Conservation (phyloP, 2,329 filamentous ascomycete species). For the Cercospora sesami region DNA sequence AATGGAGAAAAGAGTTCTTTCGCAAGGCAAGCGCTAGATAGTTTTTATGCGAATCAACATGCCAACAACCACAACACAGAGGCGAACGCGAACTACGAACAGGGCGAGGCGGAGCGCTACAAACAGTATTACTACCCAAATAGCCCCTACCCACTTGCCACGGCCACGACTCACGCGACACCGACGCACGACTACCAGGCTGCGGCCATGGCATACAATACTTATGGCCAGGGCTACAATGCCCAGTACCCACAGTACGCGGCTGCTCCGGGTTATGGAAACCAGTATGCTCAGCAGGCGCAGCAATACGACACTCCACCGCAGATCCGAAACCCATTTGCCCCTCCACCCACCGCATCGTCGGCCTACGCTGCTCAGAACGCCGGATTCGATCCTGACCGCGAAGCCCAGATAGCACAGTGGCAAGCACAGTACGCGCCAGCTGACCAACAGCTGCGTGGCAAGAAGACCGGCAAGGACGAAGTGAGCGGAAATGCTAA, state of each 20-base stretch:
- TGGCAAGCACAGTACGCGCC: constrained; percentile 67
- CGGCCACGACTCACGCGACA: not conserved
- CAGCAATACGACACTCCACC: constrained; percentile 52
- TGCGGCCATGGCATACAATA: constrained; percentile 23
- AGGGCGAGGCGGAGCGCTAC: not conserved
- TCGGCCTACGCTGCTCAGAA: constrained; percentile 36
- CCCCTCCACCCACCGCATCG: constrained; percentile 48
- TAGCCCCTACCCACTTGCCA: not conserved
- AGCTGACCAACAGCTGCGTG: constrained; percentile 24
- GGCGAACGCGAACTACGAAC: not conserved
- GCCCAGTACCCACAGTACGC: constrained; percentile 24
- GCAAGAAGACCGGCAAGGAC: constrained; percentile 23
- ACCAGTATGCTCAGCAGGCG: constrained; percentile 33
- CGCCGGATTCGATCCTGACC: constrained; percentile 66
- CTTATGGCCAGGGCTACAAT: constrained; percentile 26
- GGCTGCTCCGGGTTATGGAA: constrained; percentile 30
- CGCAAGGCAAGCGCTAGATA: not conserved
- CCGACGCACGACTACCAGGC: not conserved
- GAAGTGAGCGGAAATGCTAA: constrained; percentile 24
- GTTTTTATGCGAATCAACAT: not conserved
- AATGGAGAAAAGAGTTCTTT: not conserved
- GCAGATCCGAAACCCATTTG: constrained; percentile 80
- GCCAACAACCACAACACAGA: constrained; percentile 9
- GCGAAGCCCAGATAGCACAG: constrained; percentile 88
- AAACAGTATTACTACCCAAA: not conserved